Percentiles rank a stretch among this genome's conserved stretches.
Evolutionary conservation across 345 rosid genomes (phyloP).

Genomic region (sweet orange (Citrus sinensis)): DVS_A1.0 CM039161.1:15120001-15120500

Average conservation of each 20-base stretch:
- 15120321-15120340: neutral
- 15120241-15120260: conserved; percentile 91
- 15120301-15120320: neutral
- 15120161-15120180: conserved; percentile 90
- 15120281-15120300: conserved; percentile 63
- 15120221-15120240: conserved; percentile 93
- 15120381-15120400: neutral
- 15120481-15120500: neutral
- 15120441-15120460: neutral
- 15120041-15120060: conserved; percentile 78
- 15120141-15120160: conserved; percentile 18
- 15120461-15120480: neutral
- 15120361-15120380: neutral
- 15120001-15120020: conserved; percentile 49
- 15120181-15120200: conserved; percentile 82
- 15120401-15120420: neutral
- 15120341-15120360: neutral
- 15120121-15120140: conserved; percentile 6
- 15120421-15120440: neutral
- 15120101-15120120: neutral
- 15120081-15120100: neutral
- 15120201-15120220: conserved; percentile 82
- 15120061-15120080: conserved; percentile 9
- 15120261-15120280: conserved; percentile 74
- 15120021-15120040: conserved; percentile 91